Conservation (phyloP, 768 basidiomycete species). For the Leccinum barrowsii region DNA sequence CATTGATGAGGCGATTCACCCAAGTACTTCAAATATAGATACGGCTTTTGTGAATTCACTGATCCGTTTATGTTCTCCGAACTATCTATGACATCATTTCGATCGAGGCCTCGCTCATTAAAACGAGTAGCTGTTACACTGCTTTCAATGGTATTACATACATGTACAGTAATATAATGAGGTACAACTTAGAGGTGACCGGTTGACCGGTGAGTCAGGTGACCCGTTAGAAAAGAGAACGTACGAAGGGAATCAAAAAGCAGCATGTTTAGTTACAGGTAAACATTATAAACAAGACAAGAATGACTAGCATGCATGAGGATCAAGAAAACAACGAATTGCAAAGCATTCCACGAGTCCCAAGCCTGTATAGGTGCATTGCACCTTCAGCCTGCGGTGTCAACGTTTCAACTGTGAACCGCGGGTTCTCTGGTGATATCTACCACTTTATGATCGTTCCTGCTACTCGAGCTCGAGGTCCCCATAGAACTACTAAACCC, state of each 20-base stretch:
- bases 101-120: background rate
- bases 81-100: background rate
- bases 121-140: background rate
- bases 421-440: background rate
- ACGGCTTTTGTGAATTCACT: no score
- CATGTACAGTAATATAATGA: no score
- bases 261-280: background rate
- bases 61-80: background rate
- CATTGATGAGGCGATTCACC: no score
- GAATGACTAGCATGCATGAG: background rate
- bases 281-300: background rate
- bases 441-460: background rate
- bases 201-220: no score
- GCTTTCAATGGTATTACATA: no score
- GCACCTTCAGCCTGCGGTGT: background rate
- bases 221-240: no score
- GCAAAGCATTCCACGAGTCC: background rate
- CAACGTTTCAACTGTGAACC: background rate
- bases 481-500: slow-evolving; percentile 1
- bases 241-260: background rate
- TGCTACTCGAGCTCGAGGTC: background rate
- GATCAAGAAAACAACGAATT: background rate
- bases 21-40: no score
- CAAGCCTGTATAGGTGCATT: background rate
- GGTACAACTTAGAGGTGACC: no score